Evolutionary conservation across 2,329 filamentous ascomycete species (phyloP).

Genomic region (Alternaria consortialis): DNA sequence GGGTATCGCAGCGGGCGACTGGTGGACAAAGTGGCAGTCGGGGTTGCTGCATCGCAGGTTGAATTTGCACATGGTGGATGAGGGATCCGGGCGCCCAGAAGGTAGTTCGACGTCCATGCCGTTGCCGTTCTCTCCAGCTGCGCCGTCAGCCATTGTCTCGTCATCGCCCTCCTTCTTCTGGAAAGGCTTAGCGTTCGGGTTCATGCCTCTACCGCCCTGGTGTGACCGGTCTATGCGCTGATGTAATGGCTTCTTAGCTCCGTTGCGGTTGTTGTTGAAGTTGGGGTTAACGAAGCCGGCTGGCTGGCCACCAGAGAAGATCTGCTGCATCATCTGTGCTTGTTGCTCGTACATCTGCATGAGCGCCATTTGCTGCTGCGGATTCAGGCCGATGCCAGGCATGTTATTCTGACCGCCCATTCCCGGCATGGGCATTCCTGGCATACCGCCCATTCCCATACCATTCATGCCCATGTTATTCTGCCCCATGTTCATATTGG

Average conservation of each 20-base stretch:
- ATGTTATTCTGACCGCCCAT: conserved; percentile 56
- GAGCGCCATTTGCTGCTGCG: conserved; percentile 76
- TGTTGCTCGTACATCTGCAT: conserved; percentile 86
- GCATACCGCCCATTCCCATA: conserved; percentile 44
- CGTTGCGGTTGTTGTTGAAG: conserved; percentile 55
- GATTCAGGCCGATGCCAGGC: conserved; percentile 63
- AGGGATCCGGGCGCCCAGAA: conserved; percentile 62
- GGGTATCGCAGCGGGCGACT: conserved; percentile 87
- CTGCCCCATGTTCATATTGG: conserved; percentile 44
- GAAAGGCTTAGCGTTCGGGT: conserved; percentile 59
- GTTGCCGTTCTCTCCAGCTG: conserved; percentile 52
- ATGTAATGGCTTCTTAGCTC: conserved; percentile 69
- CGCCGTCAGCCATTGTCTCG: conserved; percentile 49
- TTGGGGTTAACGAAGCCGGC: conserved; percentile 63
- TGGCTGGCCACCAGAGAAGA: conserved; percentile 53
- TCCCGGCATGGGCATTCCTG: conserved; percentile 40
- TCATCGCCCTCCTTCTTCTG: conserved; percentile 57
- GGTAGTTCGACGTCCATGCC: conserved; percentile 69
- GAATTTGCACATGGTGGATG: conserved; percentile 82
- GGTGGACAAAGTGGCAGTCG: conserved; percentile 92
- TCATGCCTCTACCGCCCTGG: conserved; percentile 55
- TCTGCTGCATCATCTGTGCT: conserved; percentile 64
- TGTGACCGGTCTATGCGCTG: conserved; percentile 68
- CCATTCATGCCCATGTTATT: conserved; percentile 51
- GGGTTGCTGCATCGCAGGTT: conserved; percentile 88